A percentile compares a stretch with the other conserved stretches of the same genome.
Conservation (phyloP, 768 basidiomycete genomes). For the Lentinula lateritia region DNA sequence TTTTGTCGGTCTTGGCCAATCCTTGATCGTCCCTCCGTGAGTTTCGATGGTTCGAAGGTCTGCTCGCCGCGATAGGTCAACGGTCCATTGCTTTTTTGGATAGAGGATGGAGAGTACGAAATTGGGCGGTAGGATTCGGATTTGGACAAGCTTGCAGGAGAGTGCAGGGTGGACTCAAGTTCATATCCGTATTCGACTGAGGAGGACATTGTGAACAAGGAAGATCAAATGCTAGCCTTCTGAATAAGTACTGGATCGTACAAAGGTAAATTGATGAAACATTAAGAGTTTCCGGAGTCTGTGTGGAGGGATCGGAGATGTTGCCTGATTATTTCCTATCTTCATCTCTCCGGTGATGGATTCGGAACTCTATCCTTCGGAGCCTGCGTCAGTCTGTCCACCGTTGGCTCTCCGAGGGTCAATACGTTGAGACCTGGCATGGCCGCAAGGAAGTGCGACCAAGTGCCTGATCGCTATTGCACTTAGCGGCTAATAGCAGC, state of each 20-base stretch:
- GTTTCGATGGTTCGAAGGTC: background rate
- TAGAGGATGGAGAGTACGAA: background rate
- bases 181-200: background rate
- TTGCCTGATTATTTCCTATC: background rate
- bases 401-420: background rate
- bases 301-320: background rate
- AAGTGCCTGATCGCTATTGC: no score
- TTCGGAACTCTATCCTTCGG: background rate
- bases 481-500: no score
- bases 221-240: background rate
- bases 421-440: background rate
- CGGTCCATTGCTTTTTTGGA: background rate
- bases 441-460: no score
- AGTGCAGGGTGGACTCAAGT: background rate
- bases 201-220: background rate
- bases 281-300: background rate
- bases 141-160: background rate
- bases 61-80: background rate
- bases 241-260: background rate
- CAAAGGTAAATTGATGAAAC: background rate
- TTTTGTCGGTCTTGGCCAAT: background rate
- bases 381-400: background rate
- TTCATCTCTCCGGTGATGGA: background rate
- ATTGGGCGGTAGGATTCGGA: background rate
- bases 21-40: background rate